phyloP scores from a whole-genome alignment of 768 basidiomycete species.

The Vararia minispora region DNA sequence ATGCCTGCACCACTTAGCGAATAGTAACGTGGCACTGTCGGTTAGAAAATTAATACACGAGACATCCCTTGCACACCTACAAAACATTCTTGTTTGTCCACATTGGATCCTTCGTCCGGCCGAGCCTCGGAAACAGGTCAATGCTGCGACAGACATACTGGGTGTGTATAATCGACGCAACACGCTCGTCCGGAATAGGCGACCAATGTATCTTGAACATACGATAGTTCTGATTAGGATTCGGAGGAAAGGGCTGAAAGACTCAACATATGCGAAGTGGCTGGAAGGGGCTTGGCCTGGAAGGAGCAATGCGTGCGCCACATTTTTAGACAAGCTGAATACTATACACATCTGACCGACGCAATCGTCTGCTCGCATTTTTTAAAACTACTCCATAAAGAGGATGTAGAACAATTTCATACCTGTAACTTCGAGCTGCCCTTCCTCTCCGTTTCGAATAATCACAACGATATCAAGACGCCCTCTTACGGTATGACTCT shows the following conservation, averaged over 20 bases:
- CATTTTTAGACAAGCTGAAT: slow-evolving; percentile 14
- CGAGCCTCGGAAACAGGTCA: slow-evolving; percentile 25
- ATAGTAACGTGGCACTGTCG: slow-evolving; percentile 16
- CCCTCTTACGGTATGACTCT: slow-evolving; percentile 12
- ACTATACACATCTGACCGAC: slow-evolving; percentile 18
- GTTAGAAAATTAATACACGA: slow-evolving; percentile 22
- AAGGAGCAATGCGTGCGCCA: neutral
- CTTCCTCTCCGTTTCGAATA: slow-evolving; percentile 7
- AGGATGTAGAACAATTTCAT: neutral
- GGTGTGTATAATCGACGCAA: slow-evolving; percentile 18
- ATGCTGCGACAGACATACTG: slow-evolving; percentile 15
- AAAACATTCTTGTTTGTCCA: slow-evolving; percentile 25
- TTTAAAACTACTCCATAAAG: neutral
- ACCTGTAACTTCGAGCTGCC: slow-evolving; percentile 14
- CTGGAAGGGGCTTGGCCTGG: neutral
- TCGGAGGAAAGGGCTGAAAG: slow-evolving; percentile 16
- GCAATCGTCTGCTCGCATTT: slow-evolving; percentile 15
- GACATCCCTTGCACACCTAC: slow-evolving; percentile 20
- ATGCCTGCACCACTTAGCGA: no score
- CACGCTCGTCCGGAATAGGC: slow-evolving; percentile 1
- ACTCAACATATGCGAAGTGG: slow-evolving; percentile 22
- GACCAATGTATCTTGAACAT: slow-evolving; percentile 18
- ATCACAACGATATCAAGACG: slow-evolving; percentile 27
- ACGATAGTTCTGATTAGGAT: slow-evolving; percentile 13
- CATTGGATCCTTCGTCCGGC: slow-evolving; percentile 15